These are phyloP conservation scores for Chaetomium cochliodes DNA, from an alignment of 495 filamentous ascomycete species.

Conservation along the genomic window DNA sequence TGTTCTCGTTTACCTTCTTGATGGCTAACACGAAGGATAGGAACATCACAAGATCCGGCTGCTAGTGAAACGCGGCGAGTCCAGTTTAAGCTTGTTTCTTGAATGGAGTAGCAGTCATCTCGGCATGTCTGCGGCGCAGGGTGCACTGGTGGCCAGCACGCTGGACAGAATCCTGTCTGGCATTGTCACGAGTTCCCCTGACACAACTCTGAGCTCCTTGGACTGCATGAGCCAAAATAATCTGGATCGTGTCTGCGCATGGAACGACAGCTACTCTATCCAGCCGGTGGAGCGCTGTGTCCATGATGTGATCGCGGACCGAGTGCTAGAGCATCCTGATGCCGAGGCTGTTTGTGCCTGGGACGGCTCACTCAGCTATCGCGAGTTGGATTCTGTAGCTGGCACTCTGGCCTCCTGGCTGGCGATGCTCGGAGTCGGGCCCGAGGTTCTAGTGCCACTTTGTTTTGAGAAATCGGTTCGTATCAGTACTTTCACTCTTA, in stretches of 20 bases:
- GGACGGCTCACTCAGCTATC: conserved; percentile 60
- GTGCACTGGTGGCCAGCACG: conserved; percentile 27
- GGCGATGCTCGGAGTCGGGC: conserved; percentile 43
- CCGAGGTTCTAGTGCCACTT: conserved; percentile 53
- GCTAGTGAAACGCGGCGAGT: conserved; percentile 20
- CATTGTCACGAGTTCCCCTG: conserved; percentile 17
- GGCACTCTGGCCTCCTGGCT: conserved; percentile 44
- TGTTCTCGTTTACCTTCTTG: background rate
- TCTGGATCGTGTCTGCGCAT: conserved; percentile 19
- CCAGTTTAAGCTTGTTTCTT: conserved; percentile 20
- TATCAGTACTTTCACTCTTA: background rate
- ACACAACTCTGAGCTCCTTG: conserved; percentile 14
- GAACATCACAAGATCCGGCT: conserved; percentile 25
- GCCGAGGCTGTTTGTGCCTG: conserved; percentile 45
- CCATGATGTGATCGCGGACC: conserved; percentile 50
- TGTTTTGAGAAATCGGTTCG: conserved; percentile 56
- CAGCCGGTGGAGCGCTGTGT: conserved; percentile 37
- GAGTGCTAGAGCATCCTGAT: conserved; percentile 42
- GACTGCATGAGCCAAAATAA: conserved; percentile 27
- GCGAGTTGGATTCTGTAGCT: conserved; percentile 45
- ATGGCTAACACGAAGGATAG: background rate
- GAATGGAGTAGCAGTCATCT: conserved; percentile 24
- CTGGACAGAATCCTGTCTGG: conserved; percentile 25
- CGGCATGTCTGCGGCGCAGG: conserved; percentile 24
- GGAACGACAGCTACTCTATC: conserved; percentile 23